Evolutionary conservation across 2,329 filamentous ascomycete species (phyloP), one percentile per base, ranked within the genome.

Genomic region (Sclerotinia minor): DNA sequence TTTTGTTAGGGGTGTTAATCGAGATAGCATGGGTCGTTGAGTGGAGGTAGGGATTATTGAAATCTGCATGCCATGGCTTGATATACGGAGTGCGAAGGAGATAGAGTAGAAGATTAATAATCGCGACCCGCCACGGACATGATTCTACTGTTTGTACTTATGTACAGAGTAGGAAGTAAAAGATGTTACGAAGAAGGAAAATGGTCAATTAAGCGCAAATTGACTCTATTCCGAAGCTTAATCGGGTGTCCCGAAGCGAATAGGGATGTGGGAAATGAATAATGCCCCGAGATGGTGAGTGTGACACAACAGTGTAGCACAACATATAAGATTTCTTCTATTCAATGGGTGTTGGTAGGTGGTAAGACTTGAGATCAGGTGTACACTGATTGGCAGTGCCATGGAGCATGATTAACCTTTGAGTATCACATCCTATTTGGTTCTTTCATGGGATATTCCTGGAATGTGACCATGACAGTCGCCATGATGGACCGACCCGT

Each of bases 401-500:
- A 49, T 49, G 21, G 29, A 29, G 3, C 29, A n/a, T n/a, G n/a
- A n/a, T 47, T 21, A 49, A 21, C 44, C 41, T 32, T 29, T 44
- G 57, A 59, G 57, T 44, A 29, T 44, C 26, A 2, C 35, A 35
- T 60, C 44, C 44, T 35, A 19, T 26, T n/a, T 35, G 13, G 21
- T 1, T 32, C 47, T 60, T 32, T 60, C 19, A 19, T 60, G 38
- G 52, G 64, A 38, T 58, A 35, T 45, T 55, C 35, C 64, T 52
- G 54, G 54, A 66, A 60, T 66, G 64, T 45, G 54, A 60, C 54
- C 45, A 60, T 45, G 45, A 32, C 41, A 52, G 41, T 41, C 52
- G 32, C 64, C 64, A 60, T 66, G 41, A 66, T 60, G 64, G 45
- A 53, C 54, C 54, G 64, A 66, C n/a, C 64, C 54, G 54, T 66